Evolutionary conservation across 2,329 filamentous ascomycete genomes (phyloP).

Genomic region (Apiospora kogelbergensis): DNA sequence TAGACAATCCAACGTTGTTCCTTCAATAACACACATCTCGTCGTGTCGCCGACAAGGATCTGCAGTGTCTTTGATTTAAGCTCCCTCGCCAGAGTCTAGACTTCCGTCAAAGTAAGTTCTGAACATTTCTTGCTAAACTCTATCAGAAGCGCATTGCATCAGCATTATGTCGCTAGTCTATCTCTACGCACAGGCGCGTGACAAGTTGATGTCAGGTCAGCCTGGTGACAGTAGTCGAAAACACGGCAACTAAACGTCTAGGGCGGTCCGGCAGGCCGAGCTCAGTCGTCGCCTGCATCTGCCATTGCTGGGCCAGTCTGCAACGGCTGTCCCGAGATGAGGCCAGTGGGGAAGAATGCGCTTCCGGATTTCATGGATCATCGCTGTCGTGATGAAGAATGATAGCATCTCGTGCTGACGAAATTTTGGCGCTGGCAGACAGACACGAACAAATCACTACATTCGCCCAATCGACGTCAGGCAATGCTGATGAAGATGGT

Average conservation of each 20-base stretch:
- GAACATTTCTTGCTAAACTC: neutral
- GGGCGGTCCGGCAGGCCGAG: conserved; percentile 5
- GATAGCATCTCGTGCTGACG: conserved; percentile 10
- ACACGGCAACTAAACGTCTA: conserved; percentile 9
- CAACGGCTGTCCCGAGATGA: conserved; percentile 25
- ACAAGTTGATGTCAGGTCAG: conserved; percentile 9
- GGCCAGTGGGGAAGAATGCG: conserved; percentile 23
- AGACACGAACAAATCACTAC: neutral
- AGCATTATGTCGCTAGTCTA: conserved; percentile 10
- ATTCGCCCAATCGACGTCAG: neutral
- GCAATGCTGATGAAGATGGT: conserved; percentile 41
- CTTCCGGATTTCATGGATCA: conserved; percentile 22
- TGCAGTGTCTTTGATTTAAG: conserved; percentile 5
- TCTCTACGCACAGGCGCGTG: conserved; percentile 8
- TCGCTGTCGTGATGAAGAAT: conserved; percentile 22
- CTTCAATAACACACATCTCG: neutral
- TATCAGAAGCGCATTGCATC: conserved; percentile 10
- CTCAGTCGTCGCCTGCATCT: conserved; percentile 19
- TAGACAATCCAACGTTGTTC: neutral
- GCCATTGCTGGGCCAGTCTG: conserved; percentile 19
- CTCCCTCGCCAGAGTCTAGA: conserved; percentile 3
- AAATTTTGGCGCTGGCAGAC: neutral
- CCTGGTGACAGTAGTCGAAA: conserved; percentile 5
- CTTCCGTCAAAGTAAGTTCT: conserved; percentile 9
- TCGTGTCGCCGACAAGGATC: neutral